These are phyloP conservation scores for Oryza australiensis DNA, from an alignment of 176 grass and related monocot genomes.

Conservation along the genomic window DNA sequence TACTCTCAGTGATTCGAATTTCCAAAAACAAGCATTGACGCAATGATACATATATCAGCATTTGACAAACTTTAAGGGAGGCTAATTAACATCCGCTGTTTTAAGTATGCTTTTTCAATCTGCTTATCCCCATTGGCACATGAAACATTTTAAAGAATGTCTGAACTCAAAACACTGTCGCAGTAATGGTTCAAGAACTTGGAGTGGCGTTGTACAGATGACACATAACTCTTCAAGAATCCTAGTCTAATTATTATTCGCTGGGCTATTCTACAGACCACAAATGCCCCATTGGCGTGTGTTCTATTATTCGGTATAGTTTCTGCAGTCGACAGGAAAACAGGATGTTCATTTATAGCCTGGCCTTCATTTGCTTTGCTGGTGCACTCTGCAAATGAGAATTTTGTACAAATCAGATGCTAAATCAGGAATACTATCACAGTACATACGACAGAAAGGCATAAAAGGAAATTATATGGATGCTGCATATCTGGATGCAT, in stretches of 20 bases:
- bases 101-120: neutral
- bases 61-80: neutral
- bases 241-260: neutral
- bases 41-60: neutral
- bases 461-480: neutral
- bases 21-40: neutral
- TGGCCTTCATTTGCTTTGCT: slow-evolving; percentile 51
- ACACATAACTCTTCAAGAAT: neutral
- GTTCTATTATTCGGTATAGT: neutral
- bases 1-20: neutral
- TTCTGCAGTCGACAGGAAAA: slow-evolving; percentile 7
- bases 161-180: neutral
- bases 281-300: neutral
- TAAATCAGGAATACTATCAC: neutral
- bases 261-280: neutral
- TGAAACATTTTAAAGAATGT: neutral
- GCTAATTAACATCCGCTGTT: no score
- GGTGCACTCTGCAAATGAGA: slow-evolving; percentile 65
- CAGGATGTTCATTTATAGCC: slow-evolving; percentile 39
- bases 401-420: slow-evolving; percentile 13
- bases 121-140: neutral
- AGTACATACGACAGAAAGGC: neutral
- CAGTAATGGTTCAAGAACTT: neutral
- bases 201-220: neutral
- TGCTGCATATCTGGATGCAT: neutral